Evolutionary conservation across 106 monocot species (phyloP), one percentile per base, ranked within the genome.

Genomic region (Cymbidium sinense): DNA sequence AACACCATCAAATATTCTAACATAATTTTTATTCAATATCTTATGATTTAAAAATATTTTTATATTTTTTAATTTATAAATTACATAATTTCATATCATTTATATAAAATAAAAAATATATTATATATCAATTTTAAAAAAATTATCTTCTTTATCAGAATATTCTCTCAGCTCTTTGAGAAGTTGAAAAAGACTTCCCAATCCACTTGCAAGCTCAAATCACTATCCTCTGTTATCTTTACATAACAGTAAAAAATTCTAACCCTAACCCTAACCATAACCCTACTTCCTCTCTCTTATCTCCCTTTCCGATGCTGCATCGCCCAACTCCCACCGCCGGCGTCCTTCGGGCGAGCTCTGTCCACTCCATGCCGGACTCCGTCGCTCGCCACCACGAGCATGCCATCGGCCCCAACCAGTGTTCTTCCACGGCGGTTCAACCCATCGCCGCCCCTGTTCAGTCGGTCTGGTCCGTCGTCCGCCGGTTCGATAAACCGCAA

Each of bases 401-500:
- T 83, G 5, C 50, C 19, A 75, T 81, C 2, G 58, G 76, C 2
- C 64, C 85, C 18, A 34, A 80, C 51, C 85, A 87, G 85, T 86
- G 90, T 81, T 84, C 77, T 82, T 91, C 91, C 8, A 51, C 83
- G 47, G 81, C 86, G 20, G 80, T 86, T 28, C 91, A 91, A 75
- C 27, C 55, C 28, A 74, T 88, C 36, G 29, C 67, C 0, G 88
- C 88, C 13, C 88, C 91, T 8, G 77, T 86, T 41, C 76, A 69
- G 20, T 70, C 88, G 18, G 91, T 91, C n/a, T 91, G 91, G 91
- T 86, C 91, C 10, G 78, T 91, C 34, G 82, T 91, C 25, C 83
- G 91, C 2, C 87, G 86, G 28, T 91, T 91, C 84, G 91, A 91
- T 79, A 79, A 78, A 28, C 91, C 91, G 11, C 91, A 91, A 79